phyloP scores from a whole-genome alignment of 2,329 filamentous ascomycete species.

The Xylaria sp. region DNA sequence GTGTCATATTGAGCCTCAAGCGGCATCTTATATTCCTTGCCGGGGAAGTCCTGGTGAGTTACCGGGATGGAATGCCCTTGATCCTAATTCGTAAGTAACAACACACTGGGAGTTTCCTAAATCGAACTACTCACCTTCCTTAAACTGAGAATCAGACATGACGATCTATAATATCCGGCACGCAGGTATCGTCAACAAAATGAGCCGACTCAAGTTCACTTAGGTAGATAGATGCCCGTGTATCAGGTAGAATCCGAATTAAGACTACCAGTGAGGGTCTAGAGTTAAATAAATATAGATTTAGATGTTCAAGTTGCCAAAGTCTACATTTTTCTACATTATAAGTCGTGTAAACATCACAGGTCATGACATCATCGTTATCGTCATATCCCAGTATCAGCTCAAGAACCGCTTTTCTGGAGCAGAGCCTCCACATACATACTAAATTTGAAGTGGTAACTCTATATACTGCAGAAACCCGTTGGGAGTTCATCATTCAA shows the following conservation, averaged over 20 bases:
- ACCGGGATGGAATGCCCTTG: constrained; percentile 49
- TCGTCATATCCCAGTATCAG: constrained; percentile 26
- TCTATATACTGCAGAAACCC: too few relatives aligned
- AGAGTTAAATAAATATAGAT: too few relatives aligned
- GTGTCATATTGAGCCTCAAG: constrained; percentile 66
- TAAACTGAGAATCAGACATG: constrained; percentile 44
- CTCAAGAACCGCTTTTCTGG: constrained; percentile 24
- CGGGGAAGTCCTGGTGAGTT: constrained; percentile 49
- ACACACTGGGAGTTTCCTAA: background rate
- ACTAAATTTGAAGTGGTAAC: background rate
- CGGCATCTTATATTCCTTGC: constrained; percentile 55
- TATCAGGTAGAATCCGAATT: background rate
- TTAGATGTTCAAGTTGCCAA: too few relatives aligned
- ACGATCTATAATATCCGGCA: background rate
- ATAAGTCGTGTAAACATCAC: background rate
- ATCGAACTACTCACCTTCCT: constrained; percentile 39
- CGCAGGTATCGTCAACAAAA: background rate
- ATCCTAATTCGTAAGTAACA: background rate
- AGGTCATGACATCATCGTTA: constrained; percentile 39
- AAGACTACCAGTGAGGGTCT: too few relatives aligned
- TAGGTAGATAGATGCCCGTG: too few relatives aligned
- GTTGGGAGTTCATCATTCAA: too few relatives aligned
- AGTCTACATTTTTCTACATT: background rate
- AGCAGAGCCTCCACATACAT: constrained; percentile 24
- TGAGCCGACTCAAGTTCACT: background rate